phyloP scores from a whole-genome alignment of 148 eudicot species.

The Rhododendron henanense region DNA sequence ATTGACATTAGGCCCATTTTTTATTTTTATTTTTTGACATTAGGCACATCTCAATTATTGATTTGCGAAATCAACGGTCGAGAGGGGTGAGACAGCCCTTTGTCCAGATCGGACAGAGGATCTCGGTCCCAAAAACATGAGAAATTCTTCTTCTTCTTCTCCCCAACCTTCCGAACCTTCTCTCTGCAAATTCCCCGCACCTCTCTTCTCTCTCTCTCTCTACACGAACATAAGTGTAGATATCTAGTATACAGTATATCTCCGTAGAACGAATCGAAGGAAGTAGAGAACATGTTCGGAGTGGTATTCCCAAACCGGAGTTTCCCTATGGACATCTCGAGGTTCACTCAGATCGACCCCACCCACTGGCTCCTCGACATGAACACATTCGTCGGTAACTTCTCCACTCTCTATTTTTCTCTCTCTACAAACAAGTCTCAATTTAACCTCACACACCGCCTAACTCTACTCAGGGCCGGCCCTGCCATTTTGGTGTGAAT shows the following conservation, averaged over 20 bases:
- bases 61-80: too few species aligned
- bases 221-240: neutral
- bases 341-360: too few species aligned
- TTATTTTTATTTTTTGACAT: too few species aligned
- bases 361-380: too few species aligned
- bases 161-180: neutral
- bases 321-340: conserved; percentile 90
- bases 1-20: neutral
- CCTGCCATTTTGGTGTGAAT: neutral
- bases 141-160: neutral
- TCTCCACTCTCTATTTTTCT: too few species aligned
- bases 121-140: too few species aligned
- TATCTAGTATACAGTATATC: neutral
- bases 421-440: neutral
- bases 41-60: too few species aligned
- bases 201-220: neutral
- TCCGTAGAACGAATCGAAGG: neutral
- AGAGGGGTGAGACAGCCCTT: too few species aligned
- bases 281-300: conserved; percentile 53
- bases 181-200: neutral
- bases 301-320: conserved; percentile 94
- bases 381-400: too few species aligned
- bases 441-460: neutral
- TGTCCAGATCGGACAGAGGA: too few species aligned
- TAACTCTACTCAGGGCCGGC: conserved; percentile 22